Evolutionary conservation across 768 basidiomycete species (phyloP).

Genomic region (Xerocomus brunneocitrinus): DNA sequence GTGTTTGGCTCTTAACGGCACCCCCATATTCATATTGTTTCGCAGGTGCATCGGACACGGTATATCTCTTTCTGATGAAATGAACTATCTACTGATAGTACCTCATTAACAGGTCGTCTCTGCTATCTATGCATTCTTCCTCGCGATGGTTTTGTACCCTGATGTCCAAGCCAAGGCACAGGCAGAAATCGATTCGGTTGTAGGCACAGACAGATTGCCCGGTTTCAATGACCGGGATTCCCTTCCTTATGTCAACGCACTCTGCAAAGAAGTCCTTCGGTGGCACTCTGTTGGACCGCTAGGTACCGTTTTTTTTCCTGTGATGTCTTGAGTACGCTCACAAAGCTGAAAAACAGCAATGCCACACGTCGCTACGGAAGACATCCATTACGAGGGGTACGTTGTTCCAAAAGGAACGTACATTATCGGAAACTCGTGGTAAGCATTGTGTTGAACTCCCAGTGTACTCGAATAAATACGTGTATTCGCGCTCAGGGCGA

Average conservation of each 20-base stretch:
- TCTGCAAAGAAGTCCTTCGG: conserved; percentile 24
- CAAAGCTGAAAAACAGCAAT: not conserved
- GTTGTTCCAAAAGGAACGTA: conserved; percentile 24
- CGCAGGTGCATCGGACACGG: conserved; percentile 44
- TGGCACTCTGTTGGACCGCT: conserved; percentile 19
- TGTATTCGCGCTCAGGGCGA: conserved; percentile 36
- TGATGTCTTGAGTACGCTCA: not conserved
- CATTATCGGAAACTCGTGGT: conserved; percentile 23
- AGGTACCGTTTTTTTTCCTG: conserved; percentile 22
- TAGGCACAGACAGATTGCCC: conserved; percentile 22
- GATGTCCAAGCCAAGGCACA: conserved; percentile 23
- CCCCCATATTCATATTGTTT: not conserved
- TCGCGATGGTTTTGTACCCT: conserved; percentile 24
- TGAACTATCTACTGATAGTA: conserved; percentile 20
- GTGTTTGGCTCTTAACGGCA: not conserved
- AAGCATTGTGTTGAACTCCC: conserved; percentile 4
- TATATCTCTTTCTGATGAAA: conserved; percentile 18
- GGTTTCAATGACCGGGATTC: conserved; percentile 18
- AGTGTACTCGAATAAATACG: conserved; percentile 1
- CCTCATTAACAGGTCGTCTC: conserved; percentile 10
- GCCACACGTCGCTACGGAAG: conserved; percentile 17
- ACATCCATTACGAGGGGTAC: conserved; percentile 12
- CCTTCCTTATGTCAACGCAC: conserved; percentile 25
- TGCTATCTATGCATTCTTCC: conserved; percentile 21
- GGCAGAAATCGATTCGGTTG: conserved; percentile 23